Evolutionary conservation across 2,329 filamentous ascomycete species (phyloP).

Genomic region (Colletotrichum liaoningense): DNA sequence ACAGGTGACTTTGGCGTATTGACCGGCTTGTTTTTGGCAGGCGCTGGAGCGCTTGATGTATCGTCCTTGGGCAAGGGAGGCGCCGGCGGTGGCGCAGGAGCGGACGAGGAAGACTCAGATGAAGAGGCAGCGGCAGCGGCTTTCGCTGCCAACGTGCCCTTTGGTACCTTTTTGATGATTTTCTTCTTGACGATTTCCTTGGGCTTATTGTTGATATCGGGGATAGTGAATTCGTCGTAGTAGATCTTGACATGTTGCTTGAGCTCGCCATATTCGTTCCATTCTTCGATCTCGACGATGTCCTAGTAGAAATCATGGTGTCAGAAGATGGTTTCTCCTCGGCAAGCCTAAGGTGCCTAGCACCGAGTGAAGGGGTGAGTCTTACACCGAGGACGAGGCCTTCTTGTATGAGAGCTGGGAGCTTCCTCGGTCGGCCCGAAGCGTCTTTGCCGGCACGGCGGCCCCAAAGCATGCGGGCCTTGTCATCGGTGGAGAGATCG

Average conservation of each 20-base stretch:
- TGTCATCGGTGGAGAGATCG: conserved; percentile 90
- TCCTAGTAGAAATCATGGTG: conserved; percentile 67
- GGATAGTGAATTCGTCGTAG: conserved; percentile 71
- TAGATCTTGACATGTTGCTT: conserved; percentile 83
- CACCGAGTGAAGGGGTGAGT: conserved; percentile 40
- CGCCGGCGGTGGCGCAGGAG: conserved; percentile 41
- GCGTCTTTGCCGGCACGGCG: conserved; percentile 81
- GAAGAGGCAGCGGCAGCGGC: conserved; percentile 20
- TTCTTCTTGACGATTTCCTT: conserved; percentile 50
- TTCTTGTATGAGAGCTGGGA: conserved; percentile 90
- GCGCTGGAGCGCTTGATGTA: conserved; percentile 3
- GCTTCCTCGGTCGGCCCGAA: conserved; percentile 73
- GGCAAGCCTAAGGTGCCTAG: background rate
- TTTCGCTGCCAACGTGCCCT: conserved; percentile 16
- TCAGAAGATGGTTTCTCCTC: background rate
- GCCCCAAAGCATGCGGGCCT: conserved; percentile 89
- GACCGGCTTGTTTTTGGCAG: conserved; percentile 41
- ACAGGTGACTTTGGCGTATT: conserved; percentile 33
- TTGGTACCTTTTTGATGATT: conserved; percentile 34
- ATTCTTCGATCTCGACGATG: conserved; percentile 93
- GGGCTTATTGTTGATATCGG: conserved; percentile 64
- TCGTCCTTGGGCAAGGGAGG: conserved; percentile 43
- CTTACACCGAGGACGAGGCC: conserved; percentile 87
- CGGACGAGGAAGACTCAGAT: conserved; percentile 38
- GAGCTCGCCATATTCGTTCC: conserved; percentile 98